Conservation (phyloP, 176 grass and related monocot genomes). For the Lolium multiflorum region DNA sequence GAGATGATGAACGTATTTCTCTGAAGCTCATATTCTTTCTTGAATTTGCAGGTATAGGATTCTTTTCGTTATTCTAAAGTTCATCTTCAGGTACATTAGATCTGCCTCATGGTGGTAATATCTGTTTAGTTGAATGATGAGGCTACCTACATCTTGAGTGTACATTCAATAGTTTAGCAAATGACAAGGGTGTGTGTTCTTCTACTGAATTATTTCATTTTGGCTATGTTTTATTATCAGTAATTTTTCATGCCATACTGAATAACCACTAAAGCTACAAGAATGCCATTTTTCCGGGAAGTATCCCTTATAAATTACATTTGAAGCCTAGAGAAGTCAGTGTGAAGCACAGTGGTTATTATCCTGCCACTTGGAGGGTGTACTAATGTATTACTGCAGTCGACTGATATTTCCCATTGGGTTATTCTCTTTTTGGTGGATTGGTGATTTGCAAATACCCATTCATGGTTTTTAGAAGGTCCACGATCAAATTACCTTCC, state of each 20-base stretch:
- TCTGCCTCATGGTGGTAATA: too few species aligned
- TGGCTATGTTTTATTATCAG: conserved; percentile 28
- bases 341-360: conserved; percentile 78
- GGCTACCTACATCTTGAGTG: too few species aligned
- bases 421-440: neutral
- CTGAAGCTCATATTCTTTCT: too few species aligned
- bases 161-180: too few species aligned
- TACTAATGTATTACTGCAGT: conserved; percentile 76
- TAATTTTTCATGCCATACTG: conserved; percentile 73
- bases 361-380: conserved; percentile 84
- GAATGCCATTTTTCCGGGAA: conserved; percentile 71
- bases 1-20: too few species aligned
- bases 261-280: conserved; percentile 73
- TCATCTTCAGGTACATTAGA: too few species aligned
- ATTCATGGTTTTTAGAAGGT: conserved; percentile 98
- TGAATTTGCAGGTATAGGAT: too few species aligned
- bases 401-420: conserved; percentile 82
- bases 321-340: conserved; percentile 79
- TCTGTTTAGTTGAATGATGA: too few species aligned
- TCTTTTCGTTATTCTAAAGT: too few species aligned
- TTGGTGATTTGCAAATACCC: conserved; percentile 54
- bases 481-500: conserved; percentile 82
- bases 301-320: conserved; percentile 78
- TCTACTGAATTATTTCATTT: neutral
- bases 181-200: too few species aligned